These are phyloP conservation scores for Monosporascus sp. DNA, from an alignment of 2,329 filamentous ascomycete species.

Conservation along the genomic window DNA sequence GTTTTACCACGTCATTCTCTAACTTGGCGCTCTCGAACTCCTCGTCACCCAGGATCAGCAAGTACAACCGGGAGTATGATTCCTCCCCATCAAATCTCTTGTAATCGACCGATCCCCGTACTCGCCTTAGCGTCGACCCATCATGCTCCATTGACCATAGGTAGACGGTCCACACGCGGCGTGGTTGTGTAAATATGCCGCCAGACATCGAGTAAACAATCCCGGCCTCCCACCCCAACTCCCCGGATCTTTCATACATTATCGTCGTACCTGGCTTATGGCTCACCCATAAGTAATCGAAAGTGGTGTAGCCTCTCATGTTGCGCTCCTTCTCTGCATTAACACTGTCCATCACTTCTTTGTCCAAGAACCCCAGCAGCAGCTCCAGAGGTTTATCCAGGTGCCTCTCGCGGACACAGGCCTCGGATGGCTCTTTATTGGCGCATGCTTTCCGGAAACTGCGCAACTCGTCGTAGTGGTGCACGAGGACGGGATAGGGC, in stretches of 20 bases:
- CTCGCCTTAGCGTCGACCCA: constrained; percentile 3
- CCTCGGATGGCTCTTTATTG: background rate
- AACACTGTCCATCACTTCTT: constrained; percentile 15
- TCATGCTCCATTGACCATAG: constrained; percentile 7
- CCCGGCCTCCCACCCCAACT: background rate
- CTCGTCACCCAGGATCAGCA: background rate
- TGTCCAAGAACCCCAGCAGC: constrained; percentile 17
- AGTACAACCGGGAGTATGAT: too few species aligned
- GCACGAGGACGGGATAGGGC: constrained; percentile 21
- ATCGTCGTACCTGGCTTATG: constrained; percentile 11
- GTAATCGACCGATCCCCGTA: too few species aligned
- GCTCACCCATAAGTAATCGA: constrained; percentile 12
- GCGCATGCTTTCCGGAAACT: constrained; percentile 5
- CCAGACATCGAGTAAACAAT: constrained; percentile 3
- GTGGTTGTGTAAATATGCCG: constrained; percentile 1
- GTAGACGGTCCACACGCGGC: background rate
- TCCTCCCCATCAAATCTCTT: too few species aligned
- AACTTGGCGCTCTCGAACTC: background rate
- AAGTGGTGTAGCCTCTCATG: constrained; percentile 11
- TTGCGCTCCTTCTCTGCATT: constrained; percentile 13
- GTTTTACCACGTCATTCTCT: background rate
- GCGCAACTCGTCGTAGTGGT: constrained; percentile 21
- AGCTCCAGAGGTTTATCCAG: constrained; percentile 8
- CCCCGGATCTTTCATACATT: background rate
- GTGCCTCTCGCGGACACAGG: constrained; percentile 12